Base-by-base conservation (phyloP, 2,329 filamentous ascomycete species). In the Coniochaeta sp. region DNA sequence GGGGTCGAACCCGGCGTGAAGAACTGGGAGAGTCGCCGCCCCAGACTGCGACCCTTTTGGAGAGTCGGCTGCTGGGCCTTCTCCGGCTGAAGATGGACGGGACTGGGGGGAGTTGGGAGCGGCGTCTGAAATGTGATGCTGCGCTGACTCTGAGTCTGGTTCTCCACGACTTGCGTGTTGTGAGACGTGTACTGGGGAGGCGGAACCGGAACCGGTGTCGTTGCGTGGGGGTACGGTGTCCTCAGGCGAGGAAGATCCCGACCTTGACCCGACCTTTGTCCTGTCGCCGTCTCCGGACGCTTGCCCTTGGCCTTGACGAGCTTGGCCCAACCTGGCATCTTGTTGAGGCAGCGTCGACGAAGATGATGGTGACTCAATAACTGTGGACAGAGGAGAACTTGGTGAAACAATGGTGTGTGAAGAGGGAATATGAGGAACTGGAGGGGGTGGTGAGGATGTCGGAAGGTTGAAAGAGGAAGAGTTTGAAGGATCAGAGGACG, bases 371-470 rank as follows among this genome's bases (percentile, higher is more conserved):
- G 47, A 52, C 22, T 52, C 47, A 12, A 52, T 24, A 2, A 52
- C 47, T 2, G 47, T 52, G 3, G 47, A 52, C 5, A 52, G 12
- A 28, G 47, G 26, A n/a, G 47, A 52, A 9, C 12, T 52, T 17
- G 47, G 47, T 16, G 24, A 30, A 17, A 52, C 4, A 9, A 52
- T 52, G 17, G 47, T 28, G 36, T 44, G n/a, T 59, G n/a, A 26
- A 40, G 12, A 61, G 57, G 65, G 42, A 7, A 38, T 32, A 16
- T 69, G 60, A n/a, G 63, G 58, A 7, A 62, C 58, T 30, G 64
- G 59, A 42, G 64, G 61, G 38, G 60, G 60, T 36, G 67, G 63
- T 42, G 30, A 38, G 16, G 40, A 42, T 55, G 28, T 44, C 40
- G 38, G 56, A 52, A 19, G 22, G 12, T 52, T 28, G 24, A 52